A percentile compares a stretch with the other conserved stretches of the same genome.
phyloP scores from a whole-genome alignment of 139 green algal genomes.

The Chlorella sp. region DNA sequence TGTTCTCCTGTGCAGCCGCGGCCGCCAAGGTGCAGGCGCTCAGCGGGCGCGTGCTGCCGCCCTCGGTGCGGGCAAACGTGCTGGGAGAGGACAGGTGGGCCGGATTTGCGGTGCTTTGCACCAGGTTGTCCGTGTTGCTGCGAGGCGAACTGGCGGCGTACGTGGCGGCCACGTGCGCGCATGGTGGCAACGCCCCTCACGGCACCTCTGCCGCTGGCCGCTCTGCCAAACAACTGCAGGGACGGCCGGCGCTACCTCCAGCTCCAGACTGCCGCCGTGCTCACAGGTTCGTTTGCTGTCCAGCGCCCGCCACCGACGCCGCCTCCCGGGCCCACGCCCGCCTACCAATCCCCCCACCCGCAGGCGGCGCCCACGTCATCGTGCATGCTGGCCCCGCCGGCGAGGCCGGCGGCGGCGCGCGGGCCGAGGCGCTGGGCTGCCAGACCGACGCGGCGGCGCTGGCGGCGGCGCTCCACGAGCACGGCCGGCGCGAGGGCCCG shows the following conservation, averaged over 20 bases:
- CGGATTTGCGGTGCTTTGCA: no score
- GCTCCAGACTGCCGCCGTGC: slow-evolving; percentile 24
- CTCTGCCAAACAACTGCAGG: no score
- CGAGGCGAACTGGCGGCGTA: no score
- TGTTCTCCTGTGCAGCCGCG: slow-evolving; percentile 9
- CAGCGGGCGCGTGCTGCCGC: slow-evolving; percentile 8
- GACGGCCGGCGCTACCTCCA: slow-evolving; percentile 32
- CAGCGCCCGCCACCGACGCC: no score
- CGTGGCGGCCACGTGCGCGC: no score
- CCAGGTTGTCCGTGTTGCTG: no score
- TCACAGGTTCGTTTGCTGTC: no score
- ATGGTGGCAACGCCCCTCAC: no score
- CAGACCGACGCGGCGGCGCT: neutral
- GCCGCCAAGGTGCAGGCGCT: slow-evolving; percentile 21
- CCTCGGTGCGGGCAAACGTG: slow-evolving; percentile 13
- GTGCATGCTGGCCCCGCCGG: neutral
- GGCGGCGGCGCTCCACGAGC: slow-evolving; percentile 26
- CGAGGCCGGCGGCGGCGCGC: neutral
- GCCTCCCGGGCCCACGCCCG: no score
- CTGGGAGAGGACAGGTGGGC: no score
- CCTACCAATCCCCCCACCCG: no score
- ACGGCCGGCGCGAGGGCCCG: slow-evolving; percentile 30
- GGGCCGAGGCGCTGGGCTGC: neutral
- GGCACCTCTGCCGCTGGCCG: no score
- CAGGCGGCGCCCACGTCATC: neutral